These are phyloP conservation scores for Magnaporthales sp. DNA, from an alignment of 2,329 filamentous ascomycete species.

Conservation along the genomic window DNA sequence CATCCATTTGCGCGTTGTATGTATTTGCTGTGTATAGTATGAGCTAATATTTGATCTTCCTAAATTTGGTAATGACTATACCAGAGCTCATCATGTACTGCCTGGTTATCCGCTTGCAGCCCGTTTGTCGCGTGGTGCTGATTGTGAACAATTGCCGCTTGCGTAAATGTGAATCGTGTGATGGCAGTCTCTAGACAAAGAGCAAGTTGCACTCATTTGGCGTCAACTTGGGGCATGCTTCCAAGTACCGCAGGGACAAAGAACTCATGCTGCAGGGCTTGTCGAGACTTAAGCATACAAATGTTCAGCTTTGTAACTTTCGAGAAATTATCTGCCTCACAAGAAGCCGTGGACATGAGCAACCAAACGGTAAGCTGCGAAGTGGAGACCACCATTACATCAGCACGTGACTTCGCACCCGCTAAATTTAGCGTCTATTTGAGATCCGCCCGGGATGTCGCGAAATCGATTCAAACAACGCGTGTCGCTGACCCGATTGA, in stretches of 20 bases:
- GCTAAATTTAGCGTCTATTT: neutral
- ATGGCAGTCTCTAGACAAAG: neutral
- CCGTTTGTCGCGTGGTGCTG: neutral
- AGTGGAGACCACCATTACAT: neutral
- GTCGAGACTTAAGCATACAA: neutral
- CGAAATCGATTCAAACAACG: neutral
- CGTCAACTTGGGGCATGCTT: too few relatives aligned
- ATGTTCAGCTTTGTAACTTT: neutral
- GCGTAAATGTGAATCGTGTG: neutral
- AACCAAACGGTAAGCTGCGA: neutral
- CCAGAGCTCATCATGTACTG: too few relatives aligned
- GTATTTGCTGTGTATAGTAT: too few relatives aligned
- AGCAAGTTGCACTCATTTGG: neutral
- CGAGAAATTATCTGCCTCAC: neutral
- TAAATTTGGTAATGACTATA: neutral
- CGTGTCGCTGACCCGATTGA: neutral
- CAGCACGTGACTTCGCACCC: neutral
- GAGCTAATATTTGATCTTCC: neutral
- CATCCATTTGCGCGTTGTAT: too few relatives aligned
- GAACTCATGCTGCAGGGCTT: neutral
- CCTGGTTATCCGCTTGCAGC: neutral
- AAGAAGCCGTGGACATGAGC: neutral
- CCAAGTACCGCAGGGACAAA: neutral
- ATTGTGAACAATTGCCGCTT: neutral
- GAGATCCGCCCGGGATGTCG: neutral